Conservation (phyloP, 1,284 basidiomycete species). For the Papiliotrema nemorosa region DNA sequence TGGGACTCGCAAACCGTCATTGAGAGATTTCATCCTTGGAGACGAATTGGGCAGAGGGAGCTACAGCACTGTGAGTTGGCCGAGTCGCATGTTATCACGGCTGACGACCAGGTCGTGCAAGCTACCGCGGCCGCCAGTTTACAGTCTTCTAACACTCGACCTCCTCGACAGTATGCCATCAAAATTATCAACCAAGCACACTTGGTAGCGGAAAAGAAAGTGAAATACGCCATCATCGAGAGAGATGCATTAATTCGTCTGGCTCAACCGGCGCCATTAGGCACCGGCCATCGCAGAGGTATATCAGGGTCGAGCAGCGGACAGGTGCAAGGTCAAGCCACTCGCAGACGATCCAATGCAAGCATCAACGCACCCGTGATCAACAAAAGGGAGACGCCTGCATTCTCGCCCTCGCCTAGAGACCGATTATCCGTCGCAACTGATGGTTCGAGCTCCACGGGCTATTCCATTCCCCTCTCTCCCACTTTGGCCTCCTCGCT, state of each 20-base stretch:
- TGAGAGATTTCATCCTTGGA: constrained; percentile 44
- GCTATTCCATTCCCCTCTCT: constrained; percentile 9
- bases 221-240: constrained; percentile 55
- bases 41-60: constrained; percentile 49
- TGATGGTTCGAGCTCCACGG: constrained; percentile 6
- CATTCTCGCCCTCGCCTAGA: not conserved
- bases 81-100: constrained; percentile 1
- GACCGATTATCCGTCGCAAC: constrained; percentile 25
- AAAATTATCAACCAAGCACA: constrained; percentile 55
- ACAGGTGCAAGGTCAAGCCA: constrained; percentile 1
- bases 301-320: constrained; percentile 32
- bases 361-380: constrained; percentile 9
- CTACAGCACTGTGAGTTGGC: constrained; percentile 45
- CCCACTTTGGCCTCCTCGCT: constrained; percentile 9
- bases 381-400: not conserved
- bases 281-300: constrained; percentile 29
- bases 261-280: constrained; percentile 31
- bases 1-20: constrained; percentile 19
- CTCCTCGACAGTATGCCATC: constrained; percentile 49
- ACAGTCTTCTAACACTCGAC: constrained; percentile 18
- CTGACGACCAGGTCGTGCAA: constrained; percentile 20
- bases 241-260: constrained; percentile 53
- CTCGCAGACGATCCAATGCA: constrained; percentile 6
- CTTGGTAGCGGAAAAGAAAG: constrained; percentile 53
- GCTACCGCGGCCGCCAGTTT: constrained; percentile 17